Conservation (phyloP, 108 stramenopile genomes). For the Aureococcus anophagefferens region DNA sequence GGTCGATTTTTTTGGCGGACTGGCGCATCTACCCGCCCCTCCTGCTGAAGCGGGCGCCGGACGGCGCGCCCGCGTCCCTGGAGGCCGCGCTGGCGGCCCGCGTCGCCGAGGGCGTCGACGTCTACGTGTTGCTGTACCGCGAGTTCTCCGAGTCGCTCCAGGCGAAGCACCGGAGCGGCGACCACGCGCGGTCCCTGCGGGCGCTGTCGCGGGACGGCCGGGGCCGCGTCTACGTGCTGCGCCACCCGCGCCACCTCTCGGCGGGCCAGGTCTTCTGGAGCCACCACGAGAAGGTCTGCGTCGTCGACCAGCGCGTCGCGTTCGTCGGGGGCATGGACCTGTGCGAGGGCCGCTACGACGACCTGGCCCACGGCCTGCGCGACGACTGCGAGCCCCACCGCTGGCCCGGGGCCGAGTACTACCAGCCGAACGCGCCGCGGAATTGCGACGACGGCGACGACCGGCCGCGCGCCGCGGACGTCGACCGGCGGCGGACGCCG, state of each 20-base stretch:
- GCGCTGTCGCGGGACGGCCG: neutral
- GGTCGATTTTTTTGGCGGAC: neutral
- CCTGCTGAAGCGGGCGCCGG: neutral
- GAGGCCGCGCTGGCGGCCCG: neutral
- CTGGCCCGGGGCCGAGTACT: neutral
- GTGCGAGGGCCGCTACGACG: slow-evolving; percentile 50
- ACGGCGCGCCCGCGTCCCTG: neutral
- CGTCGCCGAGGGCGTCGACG: neutral
- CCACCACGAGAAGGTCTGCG: slow-evolving; percentile 31
- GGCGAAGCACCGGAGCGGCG: neutral
- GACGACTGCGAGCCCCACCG: neutral
- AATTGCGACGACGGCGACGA: too few relatives aligned
- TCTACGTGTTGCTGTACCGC: neutral
- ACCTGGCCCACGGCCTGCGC: neutral
- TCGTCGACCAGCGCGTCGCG: slow-evolving; percentile 28
- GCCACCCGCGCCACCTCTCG: neutral
- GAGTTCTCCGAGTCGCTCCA: neutral
- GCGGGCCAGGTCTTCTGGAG: slow-evolving; percentile 1
- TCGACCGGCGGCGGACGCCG: neutral
- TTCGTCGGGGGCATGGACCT: slow-evolving; percentile 64
- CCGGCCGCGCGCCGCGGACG: neutral
- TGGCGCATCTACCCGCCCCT: neutral
- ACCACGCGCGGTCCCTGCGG: neutral
- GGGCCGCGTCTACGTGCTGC: neutral
- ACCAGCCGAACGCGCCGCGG: neutral